Evolutionary conservation across 2,329 filamentous ascomycete species (phyloP).

Genomic region (Verruconis gallopava): DNA sequence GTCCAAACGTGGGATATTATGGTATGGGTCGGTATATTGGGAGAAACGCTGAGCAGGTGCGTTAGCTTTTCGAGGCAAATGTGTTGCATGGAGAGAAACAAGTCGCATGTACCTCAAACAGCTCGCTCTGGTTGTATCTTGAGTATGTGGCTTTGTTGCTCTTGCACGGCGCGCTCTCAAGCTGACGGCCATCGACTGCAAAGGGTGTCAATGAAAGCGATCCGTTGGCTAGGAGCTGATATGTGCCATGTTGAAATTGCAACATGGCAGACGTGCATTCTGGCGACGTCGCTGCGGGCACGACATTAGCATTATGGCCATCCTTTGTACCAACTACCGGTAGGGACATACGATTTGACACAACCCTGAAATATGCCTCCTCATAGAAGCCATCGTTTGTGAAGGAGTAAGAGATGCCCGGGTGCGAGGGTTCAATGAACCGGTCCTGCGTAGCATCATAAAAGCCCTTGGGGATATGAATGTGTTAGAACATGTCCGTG

Average conservation of each 20-base stretch:
- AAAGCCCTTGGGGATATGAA: slow-evolving; percentile 40
- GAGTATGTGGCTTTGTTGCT: slow-evolving; percentile 44
- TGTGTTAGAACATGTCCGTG: slow-evolving; percentile 12
- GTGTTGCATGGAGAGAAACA: too few species aligned
- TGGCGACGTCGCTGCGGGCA: slow-evolving; percentile 40
- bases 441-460: slow-evolving; percentile 54
- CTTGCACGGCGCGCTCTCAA: slow-evolving; percentile 52
- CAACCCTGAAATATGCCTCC: slow-evolving; percentile 54
- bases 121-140: slow-evolving; percentile 52
- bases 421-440: slow-evolving; percentile 51
- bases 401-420: slow-evolving; percentile 65
- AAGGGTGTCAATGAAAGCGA: slow-evolving; percentile 49
- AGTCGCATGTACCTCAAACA: slow-evolving; percentile 44
- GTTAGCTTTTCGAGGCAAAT: slow-evolving; percentile 1
- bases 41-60: too few species aligned
- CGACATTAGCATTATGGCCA: slow-evolving; percentile 15
- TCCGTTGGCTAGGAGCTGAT: slow-evolving; percentile 42
- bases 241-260: slow-evolving; percentile 62
- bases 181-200: slow-evolving; percentile 52
- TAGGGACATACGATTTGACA: slow-evolving; percentile 49
- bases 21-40: slow-evolving; percentile 44
- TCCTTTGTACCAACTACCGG: background rate
- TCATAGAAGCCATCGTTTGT: slow-evolving; percentile 55
- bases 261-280: slow-evolving; percentile 51
- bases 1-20: slow-evolving; percentile 49